A percentile compares a stretch with the other conserved stretches of the same genome.
phyloP scores from a whole-genome alignment of 2,329 filamentous ascomycete genomes.

The Neofusicoccum sp. region DNA sequence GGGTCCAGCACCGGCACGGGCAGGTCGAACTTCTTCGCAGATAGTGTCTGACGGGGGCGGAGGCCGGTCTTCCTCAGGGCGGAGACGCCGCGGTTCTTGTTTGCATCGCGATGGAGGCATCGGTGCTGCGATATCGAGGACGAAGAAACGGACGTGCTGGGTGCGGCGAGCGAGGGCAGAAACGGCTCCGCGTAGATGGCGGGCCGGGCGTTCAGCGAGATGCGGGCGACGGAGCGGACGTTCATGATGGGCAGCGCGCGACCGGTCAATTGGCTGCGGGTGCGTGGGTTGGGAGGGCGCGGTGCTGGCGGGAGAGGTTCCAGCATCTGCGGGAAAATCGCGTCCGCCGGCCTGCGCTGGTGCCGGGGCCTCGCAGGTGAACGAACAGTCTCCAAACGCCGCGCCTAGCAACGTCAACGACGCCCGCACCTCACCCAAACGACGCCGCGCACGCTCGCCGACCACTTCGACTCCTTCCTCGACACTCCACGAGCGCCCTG shows the following conservation, averaged over 20 bases:
- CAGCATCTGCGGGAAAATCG: conserved; percentile 4
- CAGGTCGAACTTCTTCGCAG: conserved; percentile 70
- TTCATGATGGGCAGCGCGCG: conserved; percentile 10
- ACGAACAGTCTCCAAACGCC: conserved; percentile 4
- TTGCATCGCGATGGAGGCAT: conserved; percentile 55
- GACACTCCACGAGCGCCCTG: not conserved
- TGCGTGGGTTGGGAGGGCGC: not conserved
- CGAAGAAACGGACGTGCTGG: conserved; percentile 52
- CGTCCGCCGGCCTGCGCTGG: not conserved
- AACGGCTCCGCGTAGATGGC: not conserved
- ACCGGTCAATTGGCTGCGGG: conserved; percentile 6
- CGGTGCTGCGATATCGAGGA: conserved; percentile 57
- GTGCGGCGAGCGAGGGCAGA: conserved; percentile 19
- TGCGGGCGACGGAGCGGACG: conserved; percentile 14
- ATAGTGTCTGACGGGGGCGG: conserved; percentile 68
- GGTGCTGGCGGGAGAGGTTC: not conserved
- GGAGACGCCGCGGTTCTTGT: conserved; percentile 78
- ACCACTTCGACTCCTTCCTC: not conserved
- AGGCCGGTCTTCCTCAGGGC: conserved; percentile 74
- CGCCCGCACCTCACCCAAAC: not conserved
- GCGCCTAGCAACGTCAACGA: conserved; percentile 9
- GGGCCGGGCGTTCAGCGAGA: conserved; percentile 9
- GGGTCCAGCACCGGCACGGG: conserved; percentile 69
- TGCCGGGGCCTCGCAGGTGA: conserved; percentile 10
- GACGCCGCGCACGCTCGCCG: conserved; percentile 7